Conservation (phyloP, 768 basidiomycete genomes). For the Suillus americanus region DNA sequence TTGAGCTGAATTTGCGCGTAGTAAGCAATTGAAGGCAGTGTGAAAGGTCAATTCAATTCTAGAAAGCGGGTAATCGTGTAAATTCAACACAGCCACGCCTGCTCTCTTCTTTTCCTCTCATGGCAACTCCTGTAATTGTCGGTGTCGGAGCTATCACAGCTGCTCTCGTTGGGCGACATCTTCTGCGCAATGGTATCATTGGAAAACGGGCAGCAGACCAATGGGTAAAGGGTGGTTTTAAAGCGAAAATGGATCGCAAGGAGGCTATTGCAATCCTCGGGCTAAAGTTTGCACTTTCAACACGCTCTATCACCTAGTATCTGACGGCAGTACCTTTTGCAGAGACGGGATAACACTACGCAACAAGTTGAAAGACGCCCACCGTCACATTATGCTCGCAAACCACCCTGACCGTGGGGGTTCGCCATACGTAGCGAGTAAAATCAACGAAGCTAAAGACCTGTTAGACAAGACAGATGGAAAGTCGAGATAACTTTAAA, state of each 20-base stretch:
- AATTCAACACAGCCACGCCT: constrained; percentile 1
- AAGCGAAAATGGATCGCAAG: constrained; percentile 91
- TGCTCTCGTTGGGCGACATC: constrained; percentile 70
- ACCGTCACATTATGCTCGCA: constrained; percentile 94
- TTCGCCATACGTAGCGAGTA: constrained; percentile 96
- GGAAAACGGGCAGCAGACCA: constrained; percentile 67
- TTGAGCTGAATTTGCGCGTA: background rate
- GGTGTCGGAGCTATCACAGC: constrained; percentile 79
- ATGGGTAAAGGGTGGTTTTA: constrained; percentile 94
- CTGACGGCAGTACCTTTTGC: constrained; percentile 7
- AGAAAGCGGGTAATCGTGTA: background rate
- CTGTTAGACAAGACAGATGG: constrained; percentile 79
- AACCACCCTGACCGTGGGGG: constrained; percentile 99
- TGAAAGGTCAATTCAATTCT: background rate
- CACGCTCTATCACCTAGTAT: background rate
- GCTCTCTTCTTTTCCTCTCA: constrained; percentile 26
- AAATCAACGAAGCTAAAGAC: constrained; percentile 99
- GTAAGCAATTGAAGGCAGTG: background rate
- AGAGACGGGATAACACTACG: constrained; percentile 84
- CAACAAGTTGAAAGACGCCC: constrained; percentile 88
- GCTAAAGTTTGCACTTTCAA: constrained; percentile 60
- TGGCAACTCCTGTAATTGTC: constrained; percentile 79
- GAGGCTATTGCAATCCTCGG: constrained; percentile 93
- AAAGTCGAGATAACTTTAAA: constrained; percentile 29
- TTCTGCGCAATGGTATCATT: constrained; percentile 62